Base-by-base conservation (phyloP, 805 yeast species). In the Sugiyamaella mastotermitis region DNA sequence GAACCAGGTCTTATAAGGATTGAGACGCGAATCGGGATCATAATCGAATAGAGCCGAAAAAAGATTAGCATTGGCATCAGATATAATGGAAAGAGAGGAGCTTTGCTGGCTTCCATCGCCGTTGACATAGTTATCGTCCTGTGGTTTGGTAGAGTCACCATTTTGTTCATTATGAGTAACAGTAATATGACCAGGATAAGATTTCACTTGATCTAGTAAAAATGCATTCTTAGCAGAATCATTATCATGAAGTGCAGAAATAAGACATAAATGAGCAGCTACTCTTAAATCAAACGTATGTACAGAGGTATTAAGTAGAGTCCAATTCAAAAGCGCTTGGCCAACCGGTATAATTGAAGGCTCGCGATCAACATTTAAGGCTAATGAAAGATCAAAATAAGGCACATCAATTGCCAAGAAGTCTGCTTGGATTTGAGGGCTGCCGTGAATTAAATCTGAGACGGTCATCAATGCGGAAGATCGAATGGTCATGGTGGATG, bases 371-470 rank as follows among this genome's bases (percentile, higher is more conserved):
- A 49, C 48, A 9, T 50, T 46, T 22, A 45, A 45, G 2, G 55
- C 48, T 37, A 75, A 52, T 4, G 80, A 66, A 8, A 95, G 86
- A 52, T 86, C 97, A 39, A 88, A 68, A 54, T 80, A 85, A 0
- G 98, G 98, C 5, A 92, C 96, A 58, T 92, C 97, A 10, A 90
- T 78, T 38, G 77, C 78, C 1, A 86, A 69, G 50, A 90, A 81
- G 41, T 76, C 76, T 10, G 64, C 62, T 58, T 92, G 98, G 23
- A 83, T 71, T 2, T 66, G 72, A 2, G 68, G 59, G 55, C 87
- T 86, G 21, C 76, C 71, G 33, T 78, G 62, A 3, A 92, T 80
- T 22, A 88, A 64, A 46, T 81, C 90, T 1, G 94, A 87, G 1
- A 85, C 76, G 0, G 94, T 77, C 3, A 79, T 62, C 22, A 92